A percentile compares a stretch with the other conserved stretches of the same genome.
Evolutionary conservation across 345 rosid species (phyloP).

Genomic region (Dipteronia dyeriana): DNA sequence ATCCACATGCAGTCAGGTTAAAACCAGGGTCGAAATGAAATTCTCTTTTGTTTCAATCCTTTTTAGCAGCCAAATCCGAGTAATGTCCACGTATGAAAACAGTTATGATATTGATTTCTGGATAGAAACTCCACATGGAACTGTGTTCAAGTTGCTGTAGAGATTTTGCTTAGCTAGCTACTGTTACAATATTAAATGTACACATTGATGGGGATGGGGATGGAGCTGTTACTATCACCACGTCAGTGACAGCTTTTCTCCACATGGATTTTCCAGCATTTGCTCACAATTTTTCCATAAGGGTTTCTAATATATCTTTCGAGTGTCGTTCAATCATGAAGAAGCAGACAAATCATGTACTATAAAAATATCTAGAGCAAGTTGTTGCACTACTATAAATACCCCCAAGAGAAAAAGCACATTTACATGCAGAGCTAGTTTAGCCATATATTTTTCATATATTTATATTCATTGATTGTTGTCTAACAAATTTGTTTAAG

Average conservation of each 20-base stretch:
- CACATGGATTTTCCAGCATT: conserved; percentile 26
- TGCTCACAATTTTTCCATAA: no score
- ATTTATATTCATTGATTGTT: neutral
- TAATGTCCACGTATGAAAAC: conserved; percentile 7
- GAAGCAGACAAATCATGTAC: neutral
- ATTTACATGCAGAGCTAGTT: conserved; percentile 1
- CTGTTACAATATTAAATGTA: neutral
- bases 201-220: no score
- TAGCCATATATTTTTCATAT: neutral
- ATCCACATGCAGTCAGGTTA: neutral
- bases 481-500: neutral
- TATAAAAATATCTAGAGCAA: neutral
- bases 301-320: neutral
- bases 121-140: neutral
- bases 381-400: neutral
- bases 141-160: neutral
- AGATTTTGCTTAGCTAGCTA: neutral
- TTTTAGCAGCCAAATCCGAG: neutral
- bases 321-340: conserved; percentile 2
- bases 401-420: neutral
- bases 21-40: neutral
- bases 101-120: neutral
- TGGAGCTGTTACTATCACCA: neutral
- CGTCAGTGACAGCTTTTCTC: conserved; percentile 47
- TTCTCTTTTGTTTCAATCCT: neutral